A percentile compares a stretch with the other conserved stretches of the same genome.
Evolutionary conservation across 2,329 filamentous ascomycete species (phyloP).

Genomic region (Gaeumannomyces sp.): DNA sequence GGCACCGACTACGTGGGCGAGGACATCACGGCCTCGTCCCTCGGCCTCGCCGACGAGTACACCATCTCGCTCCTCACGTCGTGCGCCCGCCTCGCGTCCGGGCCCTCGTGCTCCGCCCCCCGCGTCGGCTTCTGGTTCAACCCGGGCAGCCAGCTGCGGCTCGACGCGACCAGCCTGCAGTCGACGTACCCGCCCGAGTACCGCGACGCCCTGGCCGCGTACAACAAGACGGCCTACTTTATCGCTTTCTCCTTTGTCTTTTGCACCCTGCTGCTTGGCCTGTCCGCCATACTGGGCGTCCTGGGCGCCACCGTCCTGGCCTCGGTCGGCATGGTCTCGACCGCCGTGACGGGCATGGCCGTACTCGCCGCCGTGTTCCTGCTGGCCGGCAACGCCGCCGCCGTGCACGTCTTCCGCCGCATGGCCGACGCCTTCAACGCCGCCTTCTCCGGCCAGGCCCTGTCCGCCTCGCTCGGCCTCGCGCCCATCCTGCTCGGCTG

Average conservation of each 20-base stretch:
- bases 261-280: constrained; percentile 17
- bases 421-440: constrained; percentile 22
- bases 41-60: constrained; percentile 25
- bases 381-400: constrained; percentile 21
- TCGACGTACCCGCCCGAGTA: constrained; percentile 17
- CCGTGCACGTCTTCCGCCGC: constrained; percentile 20
- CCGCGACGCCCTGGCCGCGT: constrained; percentile 20
- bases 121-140: constrained; percentile 25
- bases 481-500: constrained; percentile 23
- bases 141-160: constrained; percentile 24
- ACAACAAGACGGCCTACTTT: constrained; percentile 22
- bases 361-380: constrained; percentile 21
- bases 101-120: constrained; percentile 21
- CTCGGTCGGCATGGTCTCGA: constrained; percentile 13
- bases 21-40: constrained; percentile 19
- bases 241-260: constrained; percentile 25
- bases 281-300: constrained; percentile 19
- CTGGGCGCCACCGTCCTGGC: constrained; percentile 13
- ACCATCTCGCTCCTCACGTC: constrained; percentile 27
- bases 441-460: constrained; percentile 19
- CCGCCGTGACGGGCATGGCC: constrained; percentile 11
- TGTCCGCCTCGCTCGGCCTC: constrained; percentile 18
- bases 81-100: constrained; percentile 22
- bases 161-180: constrained; percentile 20
- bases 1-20: constrained; percentile 27